These are phyloP conservation scores for Colletotrichum liriopes DNA, from an alignment of 2,329 filamentous ascomycete genomes.

Conservation along the genomic window DNA sequence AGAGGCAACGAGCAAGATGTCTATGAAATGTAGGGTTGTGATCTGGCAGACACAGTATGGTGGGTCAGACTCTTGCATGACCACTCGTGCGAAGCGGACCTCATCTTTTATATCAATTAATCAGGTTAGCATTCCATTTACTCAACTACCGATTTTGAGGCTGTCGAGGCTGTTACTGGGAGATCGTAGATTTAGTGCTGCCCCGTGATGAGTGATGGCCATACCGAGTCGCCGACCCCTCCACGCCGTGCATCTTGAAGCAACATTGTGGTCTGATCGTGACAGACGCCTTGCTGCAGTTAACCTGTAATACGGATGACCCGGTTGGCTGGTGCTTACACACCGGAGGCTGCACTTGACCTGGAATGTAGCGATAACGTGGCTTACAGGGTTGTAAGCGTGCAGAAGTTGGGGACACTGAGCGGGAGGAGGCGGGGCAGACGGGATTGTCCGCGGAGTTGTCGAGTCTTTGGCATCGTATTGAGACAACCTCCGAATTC, in stretches of 20 bases:
- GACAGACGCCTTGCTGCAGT: too few relatives aligned
- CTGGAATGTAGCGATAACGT: background rate
- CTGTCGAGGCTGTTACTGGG: background rate
- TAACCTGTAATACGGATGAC: background rate
- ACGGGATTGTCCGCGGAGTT: constrained; percentile 24
- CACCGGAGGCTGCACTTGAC: background rate
- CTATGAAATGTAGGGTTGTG: background rate
- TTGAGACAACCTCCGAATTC: background rate
- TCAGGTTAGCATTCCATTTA: background rate
- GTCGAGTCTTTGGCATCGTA: background rate
- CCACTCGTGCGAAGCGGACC: background rate
- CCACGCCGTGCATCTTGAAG: too few relatives aligned
- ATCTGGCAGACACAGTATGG: background rate
- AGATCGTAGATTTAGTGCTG: too few relatives aligned
- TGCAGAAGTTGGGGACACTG: background rate
- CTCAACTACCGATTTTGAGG: background rate
- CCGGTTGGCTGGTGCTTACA: constrained; percentile 4
- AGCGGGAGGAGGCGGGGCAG: background rate
- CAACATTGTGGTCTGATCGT: too few relatives aligned
- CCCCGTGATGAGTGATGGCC: too few relatives aligned
- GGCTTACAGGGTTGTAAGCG: background rate
- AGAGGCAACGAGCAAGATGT: background rate
- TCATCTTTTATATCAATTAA: background rate
- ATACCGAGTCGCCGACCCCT: too few relatives aligned
- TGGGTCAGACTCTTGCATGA: background rate